phyloP scores from a whole-genome alignment of 768 basidiomycete species.

The Amylocystis lapponica region DNA sequence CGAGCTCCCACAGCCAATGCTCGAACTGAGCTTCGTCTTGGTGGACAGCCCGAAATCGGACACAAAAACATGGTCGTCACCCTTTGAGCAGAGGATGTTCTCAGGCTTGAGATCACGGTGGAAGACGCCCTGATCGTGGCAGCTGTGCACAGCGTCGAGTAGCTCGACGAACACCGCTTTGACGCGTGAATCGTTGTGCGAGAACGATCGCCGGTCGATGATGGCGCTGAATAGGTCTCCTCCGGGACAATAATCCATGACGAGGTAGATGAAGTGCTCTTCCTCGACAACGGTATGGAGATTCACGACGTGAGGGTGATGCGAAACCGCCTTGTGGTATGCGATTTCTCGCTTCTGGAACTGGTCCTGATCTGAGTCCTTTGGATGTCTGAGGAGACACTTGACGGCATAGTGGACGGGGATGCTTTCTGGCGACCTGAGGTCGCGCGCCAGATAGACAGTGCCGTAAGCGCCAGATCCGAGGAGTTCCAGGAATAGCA shows the following conservation, averaged over 20 bases:
- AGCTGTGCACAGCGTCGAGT: conserved; percentile 44
- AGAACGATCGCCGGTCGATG: conserved; percentile 27
- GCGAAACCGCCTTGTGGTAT: conserved; percentile 15
- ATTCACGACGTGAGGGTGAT: conserved; percentile 17
- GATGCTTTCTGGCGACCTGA: conserved; percentile 6
- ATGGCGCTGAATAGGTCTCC: conserved; percentile 49
- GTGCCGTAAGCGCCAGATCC: conserved; percentile 24
- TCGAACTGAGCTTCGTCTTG: conserved; percentile 10
- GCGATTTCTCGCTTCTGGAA: conserved; percentile 21
- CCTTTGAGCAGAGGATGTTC: conserved; percentile 40
- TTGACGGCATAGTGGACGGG: conserved; percentile 21
- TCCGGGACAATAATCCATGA: conserved; percentile 24
- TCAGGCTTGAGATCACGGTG: conserved; percentile 58
- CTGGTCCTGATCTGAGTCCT: conserved; percentile 10
- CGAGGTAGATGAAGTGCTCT: conserved; percentile 24
- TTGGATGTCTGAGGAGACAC: conserved; percentile 18
- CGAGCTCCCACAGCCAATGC: conserved; percentile 24
- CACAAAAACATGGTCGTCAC: conserved; percentile 34
- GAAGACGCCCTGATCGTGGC: conserved; percentile 43
- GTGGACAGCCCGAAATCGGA: conserved; percentile 48
- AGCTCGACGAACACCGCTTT: conserved; percentile 45
- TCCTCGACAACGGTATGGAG: conserved; percentile 22
- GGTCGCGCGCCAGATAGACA: conserved; percentile 22
- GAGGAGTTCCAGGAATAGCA: conserved; percentile 14
- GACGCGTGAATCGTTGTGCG: conserved; percentile 39